phyloP scores from a whole-genome alignment of 139 green algal species.

The Ettlia oleoabundans region DNA sequence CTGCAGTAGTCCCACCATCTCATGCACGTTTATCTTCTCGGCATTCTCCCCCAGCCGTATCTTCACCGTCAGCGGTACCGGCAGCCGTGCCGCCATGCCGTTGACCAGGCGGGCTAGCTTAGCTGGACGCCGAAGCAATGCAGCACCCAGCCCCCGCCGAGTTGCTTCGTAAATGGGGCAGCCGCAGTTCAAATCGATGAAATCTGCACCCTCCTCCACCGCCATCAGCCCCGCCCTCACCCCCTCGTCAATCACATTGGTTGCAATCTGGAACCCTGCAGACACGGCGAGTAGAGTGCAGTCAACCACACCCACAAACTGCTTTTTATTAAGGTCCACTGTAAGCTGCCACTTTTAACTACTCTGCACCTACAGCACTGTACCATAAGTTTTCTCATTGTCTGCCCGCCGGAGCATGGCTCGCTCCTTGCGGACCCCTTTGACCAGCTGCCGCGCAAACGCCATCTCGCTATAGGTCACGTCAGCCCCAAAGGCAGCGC shows the following conservation, averaged over 20 bases:
- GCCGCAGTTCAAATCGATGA: conserved; percentile 88
- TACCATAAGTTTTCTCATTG: conserved; percentile 36
- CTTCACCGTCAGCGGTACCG: conserved; percentile 89
- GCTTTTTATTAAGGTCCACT: too few species aligned
- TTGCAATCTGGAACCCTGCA: conserved; percentile 73
- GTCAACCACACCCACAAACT: too few species aligned
- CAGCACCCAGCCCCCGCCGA: conserved; percentile 73
- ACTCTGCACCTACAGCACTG: not conserved
- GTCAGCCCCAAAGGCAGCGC: conserved; percentile 68
- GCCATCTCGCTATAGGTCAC: conserved; percentile 87
- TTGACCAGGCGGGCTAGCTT: conserved; percentile 79
- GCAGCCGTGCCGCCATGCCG: conserved; percentile 65
- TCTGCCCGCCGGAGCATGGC: conserved; percentile 33
- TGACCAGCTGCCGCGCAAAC: conserved; percentile 67
- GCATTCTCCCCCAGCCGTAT: conserved; percentile 67
- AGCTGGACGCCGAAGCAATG: conserved; percentile 79
- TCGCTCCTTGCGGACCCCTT: conserved; percentile 40
- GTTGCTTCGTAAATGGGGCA: conserved; percentile 89
- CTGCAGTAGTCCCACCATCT: conserved; percentile 65
- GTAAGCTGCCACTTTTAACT: not conserved
- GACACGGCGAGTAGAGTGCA: too few species aligned
- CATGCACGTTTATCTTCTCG: conserved; percentile 69
- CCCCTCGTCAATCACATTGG: conserved; percentile 82
- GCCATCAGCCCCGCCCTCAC: conserved; percentile 65
- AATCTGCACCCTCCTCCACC: conserved; percentile 68